phyloP scores from a whole-genome alignment of 2,329 filamentous ascomycete species.

The Teratosphaeria pseudoeucalypti region DNA sequence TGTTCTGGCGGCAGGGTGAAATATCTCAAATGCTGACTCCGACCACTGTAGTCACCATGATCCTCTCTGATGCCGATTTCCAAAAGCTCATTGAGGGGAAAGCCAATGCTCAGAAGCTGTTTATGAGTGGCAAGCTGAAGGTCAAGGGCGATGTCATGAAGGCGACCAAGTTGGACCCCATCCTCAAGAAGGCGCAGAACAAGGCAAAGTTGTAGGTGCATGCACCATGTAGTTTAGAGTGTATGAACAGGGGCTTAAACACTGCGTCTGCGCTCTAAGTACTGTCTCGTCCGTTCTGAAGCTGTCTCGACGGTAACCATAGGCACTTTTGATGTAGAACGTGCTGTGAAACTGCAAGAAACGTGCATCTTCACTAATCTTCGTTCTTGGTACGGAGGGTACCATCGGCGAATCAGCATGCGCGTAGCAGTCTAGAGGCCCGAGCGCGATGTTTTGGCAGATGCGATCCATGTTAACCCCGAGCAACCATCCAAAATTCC shows the following conservation, averaged over 20 bases:
- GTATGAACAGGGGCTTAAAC: neutral
- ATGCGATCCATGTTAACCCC: neutral
- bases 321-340: neutral
- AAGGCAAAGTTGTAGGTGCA: slow-evolving; percentile 65
- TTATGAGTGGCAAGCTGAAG: slow-evolving; percentile 99
- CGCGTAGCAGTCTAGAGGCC: neutral
- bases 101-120: slow-evolving; percentile 87
- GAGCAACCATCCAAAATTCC: neutral
- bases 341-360: neutral
- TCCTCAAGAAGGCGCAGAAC: slow-evolving; percentile 76
- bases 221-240: slow-evolving; percentile 16
- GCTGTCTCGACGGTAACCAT: neutral
- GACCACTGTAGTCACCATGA: slow-evolving; percentile 59
- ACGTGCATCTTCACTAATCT: neutral
- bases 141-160: slow-evolving; percentile 98
- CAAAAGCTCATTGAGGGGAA: slow-evolving; percentile 71
- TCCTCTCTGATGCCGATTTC: slow-evolving; percentile 79
- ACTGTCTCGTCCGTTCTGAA: neutral
- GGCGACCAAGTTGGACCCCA: slow-evolving; percentile 89
- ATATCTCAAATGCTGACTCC: neutral
- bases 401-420: neutral
- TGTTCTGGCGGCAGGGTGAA: neutral
- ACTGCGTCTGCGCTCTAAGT: neutral
- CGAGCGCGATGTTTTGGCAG: neutral
- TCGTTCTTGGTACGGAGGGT: neutral